Evolutionary conservation across 1,139 yeast genomes (phyloP), one percentile per base, ranked within the genome.

Genomic region (Scheffersomyces segobiensis): DNA sequence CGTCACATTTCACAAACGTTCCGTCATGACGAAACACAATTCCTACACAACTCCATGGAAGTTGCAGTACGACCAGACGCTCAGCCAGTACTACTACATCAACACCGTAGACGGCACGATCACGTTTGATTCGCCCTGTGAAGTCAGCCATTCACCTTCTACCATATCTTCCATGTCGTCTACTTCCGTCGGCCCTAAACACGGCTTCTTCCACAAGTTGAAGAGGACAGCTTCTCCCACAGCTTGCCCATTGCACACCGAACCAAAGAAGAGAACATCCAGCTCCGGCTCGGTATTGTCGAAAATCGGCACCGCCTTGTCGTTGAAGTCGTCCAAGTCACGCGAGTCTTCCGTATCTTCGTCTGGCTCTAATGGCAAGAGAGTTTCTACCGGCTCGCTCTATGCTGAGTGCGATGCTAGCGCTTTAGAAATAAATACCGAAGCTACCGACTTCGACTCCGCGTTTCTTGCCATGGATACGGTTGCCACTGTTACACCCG

Each of bases 91-190:
- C 61, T 79, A 79, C 66, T 80, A 77, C 60, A 59, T 72, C 46
- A 76, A 79, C 64, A 63, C 70, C 19, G 59, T 62, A 39, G 78
- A 75, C 55, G 72, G 74, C 53, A 61, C 74, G 3, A 69, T 77
- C 17, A 66, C 78, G 19, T 80, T 78, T 61, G 83, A 80, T 62
- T 71, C 71, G 51, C 83, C 84, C 3, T 71, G 76, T 59, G 83
- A 80, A 63, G 83, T 80, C 7, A 70, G 71, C 55, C 64, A 67
- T 53, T 63, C 55, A 10, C 62, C 59, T n/a, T 60, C 51, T 56
- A 59, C 48, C 46, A 50, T 22, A 17, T 32, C 42, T 4, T 7
- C 42, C 3, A 14, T 32, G 42, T 32, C 42, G 42, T 12, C 42
- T 7, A 46, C 24, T 10, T 46, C 42, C 57, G 46, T 58, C 54